Evolutionary conservation across 2,329 filamentous ascomycete genomes (phyloP).

Genomic region (Phyllosticta citribraziliensis): DNA sequence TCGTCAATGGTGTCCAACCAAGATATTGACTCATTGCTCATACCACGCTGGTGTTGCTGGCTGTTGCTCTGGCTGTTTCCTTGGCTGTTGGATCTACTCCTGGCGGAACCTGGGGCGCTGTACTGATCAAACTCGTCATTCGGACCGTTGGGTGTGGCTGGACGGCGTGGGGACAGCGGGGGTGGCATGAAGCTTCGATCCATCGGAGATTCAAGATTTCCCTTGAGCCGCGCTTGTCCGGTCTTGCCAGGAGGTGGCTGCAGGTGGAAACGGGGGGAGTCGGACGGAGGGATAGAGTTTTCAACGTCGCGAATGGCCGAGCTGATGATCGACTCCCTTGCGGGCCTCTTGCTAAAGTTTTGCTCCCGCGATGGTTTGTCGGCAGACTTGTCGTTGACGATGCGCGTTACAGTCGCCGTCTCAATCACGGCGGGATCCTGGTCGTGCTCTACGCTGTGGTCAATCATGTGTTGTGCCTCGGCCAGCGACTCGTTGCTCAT

Average conservation of each 20-base stretch:
- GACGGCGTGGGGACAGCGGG: slow-evolving; percentile 57
- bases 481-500: slow-evolving; percentile 49
- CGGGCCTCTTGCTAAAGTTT: background rate
- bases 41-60: slow-evolving; percentile 35
- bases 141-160: slow-evolving; percentile 34
- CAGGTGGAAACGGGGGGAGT: background rate
- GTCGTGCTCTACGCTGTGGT: slow-evolving; percentile 26
- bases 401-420: slow-evolving; percentile 44
- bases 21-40: slow-evolving; percentile 72
- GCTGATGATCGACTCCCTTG: slow-evolving; percentile 29
- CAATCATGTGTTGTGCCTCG: slow-evolving; percentile 22
- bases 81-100: slow-evolving; percentile 3
- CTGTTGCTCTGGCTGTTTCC: slow-evolving; percentile 1
- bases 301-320: slow-evolving; percentile 34
- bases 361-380: slow-evolving; percentile 14
- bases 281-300: slow-evolving; percentile 20
- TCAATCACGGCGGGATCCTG: slow-evolving; percentile 37
- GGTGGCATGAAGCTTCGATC: slow-evolving; percentile 57
- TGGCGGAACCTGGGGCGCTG: slow-evolving; percentile 13
- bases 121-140: slow-evolving; percentile 16
- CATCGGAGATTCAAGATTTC: slow-evolving; percentile 37
- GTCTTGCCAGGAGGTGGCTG: slow-evolving; percentile 13
- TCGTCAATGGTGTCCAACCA: slow-evolving; percentile 95
- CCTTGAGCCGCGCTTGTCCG: background rate
- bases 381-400: slow-evolving; percentile 34